Evolutionary conservation across 2,329 filamentous ascomycete species (phyloP).

Genomic region (Diaporthe sp.): DNA sequence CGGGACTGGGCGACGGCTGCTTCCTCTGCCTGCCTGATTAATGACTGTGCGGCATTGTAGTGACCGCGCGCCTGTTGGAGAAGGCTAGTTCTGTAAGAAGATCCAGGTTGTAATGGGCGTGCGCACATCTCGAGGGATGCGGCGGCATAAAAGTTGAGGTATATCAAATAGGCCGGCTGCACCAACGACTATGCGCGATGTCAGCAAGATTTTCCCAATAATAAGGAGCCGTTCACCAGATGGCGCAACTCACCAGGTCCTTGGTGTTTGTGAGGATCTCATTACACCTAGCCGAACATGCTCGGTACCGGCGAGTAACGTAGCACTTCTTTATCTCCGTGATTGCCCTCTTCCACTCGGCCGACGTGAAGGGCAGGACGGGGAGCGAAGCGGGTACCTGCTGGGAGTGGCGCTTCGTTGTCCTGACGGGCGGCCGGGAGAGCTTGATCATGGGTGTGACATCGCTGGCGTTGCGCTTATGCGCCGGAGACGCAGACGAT

Average conservation of each 20-base stretch:
- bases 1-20: slow-evolving; percentile 52
- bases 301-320: slow-evolving; percentile 63
- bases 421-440: slow-evolving; percentile 47
- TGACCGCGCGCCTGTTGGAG: slow-evolving; percentile 66
- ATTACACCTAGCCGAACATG: slow-evolving; percentile 66
- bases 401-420: slow-evolving; percentile 42
- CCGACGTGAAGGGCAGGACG: slow-evolving; percentile 58
- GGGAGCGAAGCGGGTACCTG: slow-evolving; percentile 45
- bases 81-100: slow-evolving; percentile 61
- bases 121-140: slow-evolving; percentile 71
- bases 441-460: slow-evolving; percentile 46
- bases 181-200: slow-evolving; percentile 51
- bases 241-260: slow-evolving; percentile 55
- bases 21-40: slow-evolving; percentile 64
- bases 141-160: slow-evolving; percentile 74
- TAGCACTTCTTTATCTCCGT: slow-evolving; percentile 69
- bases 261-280: slow-evolving; percentile 66
- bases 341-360: slow-evolving; percentile 67
- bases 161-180: slow-evolving; percentile 69
- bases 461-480: slow-evolving; percentile 40
- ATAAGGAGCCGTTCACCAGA: not conserved
- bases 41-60: slow-evolving; percentile 63
- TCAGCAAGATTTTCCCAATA: not conserved
- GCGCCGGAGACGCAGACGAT: slow-evolving; percentile 13
- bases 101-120: slow-evolving; percentile 60